Evolutionary conservation across 108 stramenopile genomes (phyloP).

Genomic region (Nitzschia inconspicua): DNA sequence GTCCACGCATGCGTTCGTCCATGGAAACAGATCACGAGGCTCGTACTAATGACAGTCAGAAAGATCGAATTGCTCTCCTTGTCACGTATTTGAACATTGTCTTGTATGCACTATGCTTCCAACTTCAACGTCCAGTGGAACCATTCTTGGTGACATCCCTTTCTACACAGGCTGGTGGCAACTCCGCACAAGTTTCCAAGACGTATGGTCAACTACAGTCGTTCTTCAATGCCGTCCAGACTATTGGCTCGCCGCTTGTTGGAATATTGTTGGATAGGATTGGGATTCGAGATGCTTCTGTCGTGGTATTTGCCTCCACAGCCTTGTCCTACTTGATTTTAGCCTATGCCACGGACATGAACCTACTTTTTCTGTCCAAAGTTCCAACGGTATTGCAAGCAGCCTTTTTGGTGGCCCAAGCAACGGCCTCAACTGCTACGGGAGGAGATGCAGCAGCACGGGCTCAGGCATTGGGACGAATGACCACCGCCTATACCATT

Average conservation of each 20-base stretch:
- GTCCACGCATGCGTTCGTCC: too few relatives aligned
- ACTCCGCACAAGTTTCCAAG: constrained; percentile 17
- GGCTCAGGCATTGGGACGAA: constrained; percentile 66
- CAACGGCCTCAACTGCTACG: constrained; percentile 50
- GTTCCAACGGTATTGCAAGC: constrained; percentile 68
- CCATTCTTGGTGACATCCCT: constrained; percentile 62
- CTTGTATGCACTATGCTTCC: constrained; percentile 72
- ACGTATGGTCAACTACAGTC: constrained; percentile 73
- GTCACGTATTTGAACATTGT: constrained; percentile 71
- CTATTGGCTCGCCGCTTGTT: constrained; percentile 65
- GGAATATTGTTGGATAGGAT: constrained; percentile 65
- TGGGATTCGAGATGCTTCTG: constrained; percentile 50
- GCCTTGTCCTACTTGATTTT: constrained; percentile 63
- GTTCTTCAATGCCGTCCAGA: constrained; percentile 67
- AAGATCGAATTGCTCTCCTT: too few relatives aligned
- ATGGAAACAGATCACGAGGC: too few relatives aligned
- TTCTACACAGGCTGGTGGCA: not conserved
- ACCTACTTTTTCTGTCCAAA: constrained; percentile 57
- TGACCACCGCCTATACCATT: constrained; percentile 79
- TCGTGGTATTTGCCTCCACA: constrained; percentile 58
- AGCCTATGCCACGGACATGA: constrained; percentile 42
- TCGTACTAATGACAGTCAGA: too few relatives aligned
- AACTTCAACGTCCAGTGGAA: constrained; percentile 78
- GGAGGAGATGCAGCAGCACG: constrained; percentile 32
- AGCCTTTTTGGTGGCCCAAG: constrained; percentile 79